phyloP scores from a whole-genome alignment of 495 filamentous ascomycete species.

The Tuber melanosporum region DNA sequence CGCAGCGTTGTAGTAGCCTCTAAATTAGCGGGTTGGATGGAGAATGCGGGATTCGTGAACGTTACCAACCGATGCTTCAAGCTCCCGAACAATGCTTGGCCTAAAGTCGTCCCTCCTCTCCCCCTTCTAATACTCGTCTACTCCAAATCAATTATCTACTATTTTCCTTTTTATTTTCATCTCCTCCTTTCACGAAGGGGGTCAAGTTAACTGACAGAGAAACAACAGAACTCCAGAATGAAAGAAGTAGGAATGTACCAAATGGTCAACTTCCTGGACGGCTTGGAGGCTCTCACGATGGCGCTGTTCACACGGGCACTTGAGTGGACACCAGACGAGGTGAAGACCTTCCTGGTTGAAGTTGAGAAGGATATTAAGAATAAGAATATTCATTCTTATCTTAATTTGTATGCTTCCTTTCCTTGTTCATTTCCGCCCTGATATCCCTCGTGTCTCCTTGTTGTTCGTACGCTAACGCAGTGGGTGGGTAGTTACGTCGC shows the following conservation, averaged over 20 bases:
- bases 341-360: conserved; percentile 39
- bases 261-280: conserved; percentile 42
- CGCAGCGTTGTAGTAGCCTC: conserved; percentile 13
- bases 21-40: conserved; percentile 16
- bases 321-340: conserved; percentile 41
- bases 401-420: conserved; percentile 25
- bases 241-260: conserved; percentile 44
- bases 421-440: neutral
- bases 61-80: conserved; percentile 15
- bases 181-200: neutral
- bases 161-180: neutral
- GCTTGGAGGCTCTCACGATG: conserved; percentile 43
- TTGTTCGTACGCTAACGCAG: neutral
- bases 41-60: conserved; percentile 24
- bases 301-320: conserved; percentile 40
- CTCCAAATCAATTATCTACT: neutral
- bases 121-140: neutral
- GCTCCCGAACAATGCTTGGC: conserved; percentile 23
- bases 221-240: conserved; percentile 17
- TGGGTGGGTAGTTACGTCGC: neutral
- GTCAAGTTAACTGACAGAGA: neutral
- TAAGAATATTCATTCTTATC: conserved; percentile 37
- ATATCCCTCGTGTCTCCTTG: neutral
- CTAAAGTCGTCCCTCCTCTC: conserved; percentile 12
- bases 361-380: conserved; percentile 41